A percentile compares a stretch with the other conserved stretches of the same genome.
Conservation (phyloP, 75 land plant species). For the Isoetes taiwanensis region DNA sequence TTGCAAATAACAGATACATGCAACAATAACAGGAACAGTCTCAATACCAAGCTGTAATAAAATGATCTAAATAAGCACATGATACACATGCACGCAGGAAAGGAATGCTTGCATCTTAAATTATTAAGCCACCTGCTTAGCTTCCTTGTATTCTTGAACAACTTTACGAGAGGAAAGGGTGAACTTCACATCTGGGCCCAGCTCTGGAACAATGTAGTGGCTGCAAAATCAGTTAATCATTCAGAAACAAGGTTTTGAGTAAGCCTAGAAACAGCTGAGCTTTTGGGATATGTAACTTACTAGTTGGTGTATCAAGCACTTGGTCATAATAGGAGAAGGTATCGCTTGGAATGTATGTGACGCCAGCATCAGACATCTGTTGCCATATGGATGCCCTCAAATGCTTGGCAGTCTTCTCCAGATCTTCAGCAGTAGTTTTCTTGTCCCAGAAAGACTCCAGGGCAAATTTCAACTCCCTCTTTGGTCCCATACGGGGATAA, state of each 20-base stretch:
- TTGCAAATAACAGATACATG: not conserved
- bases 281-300: not conserved
- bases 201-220: slow-evolving; percentile 7
- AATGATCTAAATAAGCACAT: not conserved
- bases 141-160: not conserved
- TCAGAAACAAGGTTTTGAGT: not conserved
- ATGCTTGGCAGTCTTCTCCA: slow-evolving; percentile 5
- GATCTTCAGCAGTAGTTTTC: not conserved
- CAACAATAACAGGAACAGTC: slow-evolving; percentile 3
- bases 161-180: slow-evolving; percentile 1
- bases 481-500: slow-evolving; percentile 5
- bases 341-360: slow-evolving; percentile 1
- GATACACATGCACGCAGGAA: not conserved
- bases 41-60: slow-evolving; percentile 4
- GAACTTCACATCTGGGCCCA: slow-evolving; percentile 1
- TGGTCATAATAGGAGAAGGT: slow-evolving; percentile 6
- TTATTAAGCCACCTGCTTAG: not conserved
- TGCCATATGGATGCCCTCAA: not conserved
- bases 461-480: slow-evolving; percentile 4
- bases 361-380: slow-evolving; percentile 6
- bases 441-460: slow-evolving; percentile 5
- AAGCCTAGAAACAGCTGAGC: not conserved
- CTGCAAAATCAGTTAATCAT: not conserved
- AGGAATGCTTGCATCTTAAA: not conserved
- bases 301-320: slow-evolving; percentile 7